A percentile compares a stretch with the other conserved stretches of the same genome.
Evolutionary conservation across 1,284 basidiomycete species (phyloP).

Genomic region (Marasmius fiardii): DNA sequence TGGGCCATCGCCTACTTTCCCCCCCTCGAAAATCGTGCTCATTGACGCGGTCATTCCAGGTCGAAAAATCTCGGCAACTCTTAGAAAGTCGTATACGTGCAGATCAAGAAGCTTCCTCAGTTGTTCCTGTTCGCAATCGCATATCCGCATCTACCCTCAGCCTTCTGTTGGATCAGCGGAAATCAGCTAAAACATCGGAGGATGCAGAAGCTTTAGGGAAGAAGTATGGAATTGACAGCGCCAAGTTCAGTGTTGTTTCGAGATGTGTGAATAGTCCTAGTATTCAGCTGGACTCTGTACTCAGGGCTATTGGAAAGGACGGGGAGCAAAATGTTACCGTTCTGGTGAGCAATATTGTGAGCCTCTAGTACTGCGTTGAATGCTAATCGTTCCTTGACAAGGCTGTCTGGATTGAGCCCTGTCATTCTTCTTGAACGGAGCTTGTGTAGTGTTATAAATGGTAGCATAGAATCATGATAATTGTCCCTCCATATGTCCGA

Average conservation of each 20-base stretch:
- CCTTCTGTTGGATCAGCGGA: constrained; percentile 66
- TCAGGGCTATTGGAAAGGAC: constrained; percentile 46
- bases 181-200: constrained; percentile 38
- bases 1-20: not conserved
- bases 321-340: constrained; percentile 61
- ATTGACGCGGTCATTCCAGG: constrained; percentile 18
- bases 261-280: constrained; percentile 72
- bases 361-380: not conserved
- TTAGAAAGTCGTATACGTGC: constrained; percentile 52
- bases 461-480: constrained; percentile 11
- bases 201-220: constrained; percentile 50
- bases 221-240: constrained; percentile 56
- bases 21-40: not conserved
- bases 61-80: constrained; percentile 37
- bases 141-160: constrained; percentile 56
- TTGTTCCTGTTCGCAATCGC: constrained; percentile 37
- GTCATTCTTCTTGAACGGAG: constrained; percentile 5
- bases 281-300: constrained; percentile 47
- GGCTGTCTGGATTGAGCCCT: constrained; percentile 19
- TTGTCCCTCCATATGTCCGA: not conserved
- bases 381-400: not conserved
- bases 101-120: constrained; percentile 49
- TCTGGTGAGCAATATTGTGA: constrained; percentile 45
- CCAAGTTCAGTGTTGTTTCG: constrained; percentile 53
- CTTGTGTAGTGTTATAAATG: not conserved